Conservation (phyloP, 192 early-diverging fungal species). For the Borealophlyctis nickersoniae region DNA sequence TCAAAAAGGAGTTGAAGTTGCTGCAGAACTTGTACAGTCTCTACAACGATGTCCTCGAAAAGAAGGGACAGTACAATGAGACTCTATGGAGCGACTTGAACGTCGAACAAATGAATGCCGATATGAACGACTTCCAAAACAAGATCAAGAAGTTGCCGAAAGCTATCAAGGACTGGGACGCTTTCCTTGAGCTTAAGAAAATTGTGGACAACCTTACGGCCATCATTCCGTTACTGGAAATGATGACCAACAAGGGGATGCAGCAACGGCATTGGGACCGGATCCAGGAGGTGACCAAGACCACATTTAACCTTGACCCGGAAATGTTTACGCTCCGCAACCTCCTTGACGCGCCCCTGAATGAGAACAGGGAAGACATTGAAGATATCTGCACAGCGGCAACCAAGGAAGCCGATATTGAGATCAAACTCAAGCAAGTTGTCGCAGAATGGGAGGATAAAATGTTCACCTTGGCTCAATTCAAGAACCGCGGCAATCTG, state of each 20-base stretch:
- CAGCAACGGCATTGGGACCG: slow-evolving; percentile 58
- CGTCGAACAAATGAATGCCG: slow-evolving; percentile 54
- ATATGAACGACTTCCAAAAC: slow-evolving; percentile 62
- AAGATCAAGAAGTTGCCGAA: slow-evolving; percentile 69
- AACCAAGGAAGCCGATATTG: slow-evolving; percentile 65
- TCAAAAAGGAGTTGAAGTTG: slow-evolving; percentile 64
- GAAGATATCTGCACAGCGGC: slow-evolving; percentile 64
- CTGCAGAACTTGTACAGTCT: slow-evolving; percentile 64
- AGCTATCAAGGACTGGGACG: slow-evolving; percentile 65
- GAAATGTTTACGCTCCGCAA: slow-evolving; percentile 61
- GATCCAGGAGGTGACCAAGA: slow-evolving; percentile 51
- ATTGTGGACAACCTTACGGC: slow-evolving; percentile 59
- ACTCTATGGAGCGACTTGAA: slow-evolving; percentile 61
- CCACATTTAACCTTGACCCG: slow-evolving; percentile 57
- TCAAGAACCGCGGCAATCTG: slow-evolving; percentile 61
- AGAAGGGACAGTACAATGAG: slow-evolving; percentile 53
- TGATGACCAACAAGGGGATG: slow-evolving; percentile 66
- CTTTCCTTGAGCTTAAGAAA: slow-evolving; percentile 59
- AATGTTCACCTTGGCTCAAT: slow-evolving; percentile 50
- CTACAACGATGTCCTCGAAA: slow-evolving; percentile 65
- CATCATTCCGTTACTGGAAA: slow-evolving; percentile 56
- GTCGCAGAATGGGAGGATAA: slow-evolving; percentile 64
- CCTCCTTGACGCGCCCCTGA: slow-evolving; percentile 58
- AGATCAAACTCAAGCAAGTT: slow-evolving; percentile 55
- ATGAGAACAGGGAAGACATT: slow-evolving; percentile 56